phyloP scores from a whole-genome alignment of 805 yeast genomes.

The Wickerhamiella qilinensis region DNA sequence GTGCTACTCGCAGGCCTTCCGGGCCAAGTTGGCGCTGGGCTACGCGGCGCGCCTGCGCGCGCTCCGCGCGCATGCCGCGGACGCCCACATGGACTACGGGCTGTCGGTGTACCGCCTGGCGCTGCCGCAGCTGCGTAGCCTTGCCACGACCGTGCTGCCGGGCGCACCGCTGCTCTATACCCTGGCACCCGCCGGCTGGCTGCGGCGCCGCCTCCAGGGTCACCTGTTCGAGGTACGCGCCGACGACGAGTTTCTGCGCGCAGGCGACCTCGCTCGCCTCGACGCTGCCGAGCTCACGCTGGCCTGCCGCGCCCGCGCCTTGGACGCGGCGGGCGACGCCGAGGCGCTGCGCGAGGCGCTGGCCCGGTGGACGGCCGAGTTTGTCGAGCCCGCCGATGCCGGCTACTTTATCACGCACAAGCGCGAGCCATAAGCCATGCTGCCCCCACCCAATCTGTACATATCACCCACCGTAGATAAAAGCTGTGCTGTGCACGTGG shows the following conservation, averaged over 20 bases:
- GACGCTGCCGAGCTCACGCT: constrained; percentile 6
- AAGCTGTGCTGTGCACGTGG: no score
- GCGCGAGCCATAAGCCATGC: no score
- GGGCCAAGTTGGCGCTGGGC: constrained; percentile 2
- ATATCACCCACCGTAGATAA: no score
- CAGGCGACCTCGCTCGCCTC: constrained; percentile 5
- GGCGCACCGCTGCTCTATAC: constrained; percentile 6
- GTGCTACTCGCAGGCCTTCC: constrained; percentile 22
- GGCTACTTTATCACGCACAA: constrained; percentile 8
- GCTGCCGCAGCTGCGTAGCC: constrained; percentile 2
- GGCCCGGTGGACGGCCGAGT: constrained; percentile 9
- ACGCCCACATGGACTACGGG: neutral
- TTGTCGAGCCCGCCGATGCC: constrained; percentile 16
- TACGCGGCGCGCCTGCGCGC: constrained; percentile 1
- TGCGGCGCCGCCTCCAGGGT: constrained; percentile 6
- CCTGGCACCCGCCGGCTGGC: constrained; percentile 4
- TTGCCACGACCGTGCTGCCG: constrained; percentile 8
- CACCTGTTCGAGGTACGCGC: constrained; percentile 12
- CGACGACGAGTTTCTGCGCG: constrained; percentile 11
- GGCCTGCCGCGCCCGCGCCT: constrained; percentile 12
- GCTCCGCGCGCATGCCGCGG: neutral
- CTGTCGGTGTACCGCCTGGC: constrained; percentile 7
- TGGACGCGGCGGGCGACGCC: constrained; percentile 4
- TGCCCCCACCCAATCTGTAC: no score
- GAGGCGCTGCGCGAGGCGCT: constrained; percentile 5